Conservation (phyloP, 768 basidiomycete genomes). For the Calvatia gigantea region DNA sequence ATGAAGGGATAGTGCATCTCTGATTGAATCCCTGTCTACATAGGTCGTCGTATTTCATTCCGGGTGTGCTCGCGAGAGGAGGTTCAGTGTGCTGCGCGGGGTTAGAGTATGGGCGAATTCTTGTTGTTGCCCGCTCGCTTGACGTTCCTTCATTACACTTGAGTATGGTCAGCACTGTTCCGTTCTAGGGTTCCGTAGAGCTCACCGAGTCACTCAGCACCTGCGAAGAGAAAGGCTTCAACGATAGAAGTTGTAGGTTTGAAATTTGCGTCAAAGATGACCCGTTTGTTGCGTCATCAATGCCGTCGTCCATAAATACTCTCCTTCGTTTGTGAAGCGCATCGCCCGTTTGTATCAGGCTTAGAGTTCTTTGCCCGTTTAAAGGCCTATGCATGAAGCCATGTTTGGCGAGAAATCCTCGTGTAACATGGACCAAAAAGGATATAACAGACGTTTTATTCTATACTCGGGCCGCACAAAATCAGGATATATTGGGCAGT, state of each 20-base stretch:
- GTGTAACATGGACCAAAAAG: conserved; percentile 57
- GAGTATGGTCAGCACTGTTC: neutral
- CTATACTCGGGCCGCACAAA: conserved; percentile 30
- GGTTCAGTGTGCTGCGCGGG: neutral
- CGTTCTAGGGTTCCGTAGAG: neutral
- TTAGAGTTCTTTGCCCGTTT: conserved; percentile 15
- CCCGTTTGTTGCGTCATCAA: conserved; percentile 22
- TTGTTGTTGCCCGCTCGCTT: neutral
- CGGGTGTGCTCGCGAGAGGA: neutral
- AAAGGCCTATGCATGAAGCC: conserved; percentile 39
- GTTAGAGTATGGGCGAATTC: neutral
- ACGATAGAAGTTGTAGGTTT: neutral
- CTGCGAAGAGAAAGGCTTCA: neutral
- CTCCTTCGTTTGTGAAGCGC: conserved; percentile 51
- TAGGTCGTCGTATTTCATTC: neutral
- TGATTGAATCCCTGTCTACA: neutral
- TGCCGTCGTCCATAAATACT: conserved; percentile 14
- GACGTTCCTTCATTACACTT: neutral
- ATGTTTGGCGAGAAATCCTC: conserved; percentile 61
- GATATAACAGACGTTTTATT: conserved; percentile 51
- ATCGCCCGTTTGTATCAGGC: neutral
- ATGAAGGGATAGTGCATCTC: conserved; percentile 7
- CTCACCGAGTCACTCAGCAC: neutral
- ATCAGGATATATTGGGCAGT: conserved; percentile 10
- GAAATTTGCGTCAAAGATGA: conserved; percentile 3